Conservation (phyloP, 2,329 filamentous ascomycete species). For the Cytospora leucostoma region DNA sequence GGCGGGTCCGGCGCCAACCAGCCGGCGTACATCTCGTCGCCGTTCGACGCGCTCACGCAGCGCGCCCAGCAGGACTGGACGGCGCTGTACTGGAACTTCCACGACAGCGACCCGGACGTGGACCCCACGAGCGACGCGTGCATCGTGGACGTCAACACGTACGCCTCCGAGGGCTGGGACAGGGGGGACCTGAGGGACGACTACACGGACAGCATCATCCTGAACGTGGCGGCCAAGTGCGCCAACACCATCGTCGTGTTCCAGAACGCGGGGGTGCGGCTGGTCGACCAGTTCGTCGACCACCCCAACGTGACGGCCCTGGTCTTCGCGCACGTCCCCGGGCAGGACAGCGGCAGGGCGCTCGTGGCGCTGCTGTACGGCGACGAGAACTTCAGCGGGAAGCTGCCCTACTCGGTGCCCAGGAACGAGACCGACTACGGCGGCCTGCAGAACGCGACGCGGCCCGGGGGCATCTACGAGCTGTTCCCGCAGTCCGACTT, state of each 20-base stretch:
- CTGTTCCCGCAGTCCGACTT: slow-evolving; percentile 53
- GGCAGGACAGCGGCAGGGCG: slow-evolving; percentile 60
- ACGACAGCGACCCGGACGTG: slow-evolving; percentile 47
- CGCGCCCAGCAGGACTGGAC: slow-evolving; percentile 54
- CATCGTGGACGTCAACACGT: slow-evolving; percentile 64
- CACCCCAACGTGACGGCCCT: slow-evolving; percentile 65
- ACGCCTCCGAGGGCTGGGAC: slow-evolving; percentile 71
- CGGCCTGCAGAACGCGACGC: slow-evolving; percentile 40
- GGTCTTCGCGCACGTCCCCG: slow-evolving; percentile 63
- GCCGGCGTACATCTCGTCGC: slow-evolving; percentile 50
- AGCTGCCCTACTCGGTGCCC: slow-evolving; percentile 62
- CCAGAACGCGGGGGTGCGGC: slow-evolving; percentile 62
- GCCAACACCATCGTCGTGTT: slow-evolving; percentile 65
- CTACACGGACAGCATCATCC: slow-evolving; percentile 59
- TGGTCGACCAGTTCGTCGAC: slow-evolving; percentile 62
- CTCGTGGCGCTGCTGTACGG: slow-evolving; percentile 60
- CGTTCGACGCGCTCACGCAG: slow-evolving; percentile 53
- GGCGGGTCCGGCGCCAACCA: slow-evolving; percentile 48
- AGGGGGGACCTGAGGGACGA: slow-evolving; percentile 65
- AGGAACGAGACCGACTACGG: slow-evolving; percentile 57
- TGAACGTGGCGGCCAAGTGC: slow-evolving; percentile 58
- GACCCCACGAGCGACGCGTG: slow-evolving; percentile 61
- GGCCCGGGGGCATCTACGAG: slow-evolving; percentile 52
- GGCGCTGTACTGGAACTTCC: slow-evolving; percentile 56
- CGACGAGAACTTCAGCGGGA: slow-evolving; percentile 56